A percentile compares a stretch with the other conserved stretches of the same genome.
Evolutionary conservation across 495 filamentous ascomycete species (phyloP).

Genomic region (Chaetomium cochliodes): DNA sequence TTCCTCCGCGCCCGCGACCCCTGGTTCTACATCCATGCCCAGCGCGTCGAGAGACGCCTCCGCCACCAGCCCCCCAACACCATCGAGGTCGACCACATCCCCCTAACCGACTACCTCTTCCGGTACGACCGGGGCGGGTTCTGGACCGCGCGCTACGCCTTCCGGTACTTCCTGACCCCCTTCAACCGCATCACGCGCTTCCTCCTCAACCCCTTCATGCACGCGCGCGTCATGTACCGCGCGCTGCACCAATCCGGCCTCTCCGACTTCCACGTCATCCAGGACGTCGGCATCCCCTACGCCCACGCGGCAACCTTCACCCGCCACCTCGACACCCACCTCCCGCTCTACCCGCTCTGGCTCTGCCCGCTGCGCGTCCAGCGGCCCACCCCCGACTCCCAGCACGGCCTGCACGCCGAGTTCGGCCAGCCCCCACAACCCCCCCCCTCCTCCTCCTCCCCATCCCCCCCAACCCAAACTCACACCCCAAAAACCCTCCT

Average conservation of each 20-base stretch:
- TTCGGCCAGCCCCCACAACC: slow-evolving; percentile 23
- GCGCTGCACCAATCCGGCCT: slow-evolving; percentile 53
- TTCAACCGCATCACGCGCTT: slow-evolving; percentile 53
- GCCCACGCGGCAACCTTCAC: slow-evolving; percentile 42
- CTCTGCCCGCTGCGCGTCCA: slow-evolving; percentile 51
- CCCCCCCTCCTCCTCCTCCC: too few relatives aligned
- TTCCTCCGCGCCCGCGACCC: slow-evolving; percentile 52
- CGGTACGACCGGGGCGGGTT: slow-evolving; percentile 61
- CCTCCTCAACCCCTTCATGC: slow-evolving; percentile 54
- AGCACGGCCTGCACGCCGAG: slow-evolving; percentile 40
- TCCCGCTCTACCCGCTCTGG: slow-evolving; percentile 56
- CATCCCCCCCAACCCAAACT: neutral
- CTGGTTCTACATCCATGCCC: slow-evolving; percentile 55
- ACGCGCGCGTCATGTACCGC: slow-evolving; percentile 58
- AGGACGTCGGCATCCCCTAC: slow-evolving; percentile 55
- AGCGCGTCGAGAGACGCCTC: slow-evolving; percentile 15
- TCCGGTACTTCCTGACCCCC: slow-evolving; percentile 53
- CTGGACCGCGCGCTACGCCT: slow-evolving; percentile 56
- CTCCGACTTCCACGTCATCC: slow-evolving; percentile 49
- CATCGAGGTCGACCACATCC: slow-evolving; percentile 44
- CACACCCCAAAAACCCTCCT: slow-evolving; percentile 29
- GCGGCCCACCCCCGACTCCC: slow-evolving; percentile 16
- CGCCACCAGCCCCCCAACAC: neutral
- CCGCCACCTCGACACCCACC: slow-evolving; percentile 40
- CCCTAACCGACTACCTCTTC: slow-evolving; percentile 55